A percentile compares a stretch with the other conserved stretches of the same genome.
Evolutionary conservation across 2,329 filamentous ascomycete genomes (phyloP).

Genomic region (Beauveria sp.): DNA sequence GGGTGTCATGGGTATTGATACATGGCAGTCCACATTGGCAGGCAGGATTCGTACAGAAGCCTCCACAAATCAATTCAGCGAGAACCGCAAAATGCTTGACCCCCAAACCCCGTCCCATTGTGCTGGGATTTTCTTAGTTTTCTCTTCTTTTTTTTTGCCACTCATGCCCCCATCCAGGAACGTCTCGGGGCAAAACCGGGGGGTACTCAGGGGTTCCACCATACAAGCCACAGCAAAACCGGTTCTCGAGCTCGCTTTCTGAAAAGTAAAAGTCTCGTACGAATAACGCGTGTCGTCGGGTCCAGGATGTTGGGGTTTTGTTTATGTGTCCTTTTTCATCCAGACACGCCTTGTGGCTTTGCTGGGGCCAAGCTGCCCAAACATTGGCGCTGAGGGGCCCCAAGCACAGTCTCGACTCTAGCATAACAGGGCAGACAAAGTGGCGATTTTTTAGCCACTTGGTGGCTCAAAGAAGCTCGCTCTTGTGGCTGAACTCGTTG

Average conservation of each 20-base stretch:
- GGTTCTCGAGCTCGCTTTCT: neutral
- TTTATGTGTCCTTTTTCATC: neutral
- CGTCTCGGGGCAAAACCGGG: conserved; percentile 4
- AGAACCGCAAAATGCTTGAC: neutral
- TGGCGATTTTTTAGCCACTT: neutral
- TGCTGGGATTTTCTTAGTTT: neutral
- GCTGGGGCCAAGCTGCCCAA: too few species aligned
- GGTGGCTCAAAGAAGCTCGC: too few species aligned
- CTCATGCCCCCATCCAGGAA: neutral
- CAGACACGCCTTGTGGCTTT: neutral
- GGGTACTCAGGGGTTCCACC: neutral
- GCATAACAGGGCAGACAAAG: neutral
- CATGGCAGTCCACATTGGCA: neutral
- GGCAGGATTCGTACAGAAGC: neutral
- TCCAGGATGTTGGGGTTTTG: neutral
- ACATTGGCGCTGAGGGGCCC: neutral
- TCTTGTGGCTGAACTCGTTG: neutral
- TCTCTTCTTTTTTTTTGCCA: neutral
- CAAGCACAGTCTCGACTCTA: neutral
- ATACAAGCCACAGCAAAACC: conserved; percentile 7
- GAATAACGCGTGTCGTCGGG: neutral
- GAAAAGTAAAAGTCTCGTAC: neutral
- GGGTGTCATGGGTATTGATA: neutral
- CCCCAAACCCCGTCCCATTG: neutral
- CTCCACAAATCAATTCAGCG: neutral